These are phyloP conservation scores for Scheffersomyces coipomensis DNA, from an alignment of 805 yeast species.

Conservation along the genomic window DNA sequence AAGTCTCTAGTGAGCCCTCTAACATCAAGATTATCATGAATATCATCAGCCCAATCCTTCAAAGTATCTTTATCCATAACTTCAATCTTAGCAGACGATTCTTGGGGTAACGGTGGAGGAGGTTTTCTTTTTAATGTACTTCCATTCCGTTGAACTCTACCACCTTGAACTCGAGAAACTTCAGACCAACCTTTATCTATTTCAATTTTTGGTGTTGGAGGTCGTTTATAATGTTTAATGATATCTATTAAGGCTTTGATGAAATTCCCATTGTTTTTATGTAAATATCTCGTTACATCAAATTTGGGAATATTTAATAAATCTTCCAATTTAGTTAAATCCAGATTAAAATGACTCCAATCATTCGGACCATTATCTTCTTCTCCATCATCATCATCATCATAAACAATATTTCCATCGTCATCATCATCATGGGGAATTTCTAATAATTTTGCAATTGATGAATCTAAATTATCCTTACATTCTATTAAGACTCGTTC, in stretches of 20 bases:
- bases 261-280: slow-evolving; percentile 23
- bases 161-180: slow-evolving; percentile 19
- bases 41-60: too few relatives aligned
- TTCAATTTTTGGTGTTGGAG: neutral
- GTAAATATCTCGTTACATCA: slow-evolving; percentile 13
- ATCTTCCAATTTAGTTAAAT: slow-evolving; percentile 11
- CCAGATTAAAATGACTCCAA: slow-evolving; percentile 20
- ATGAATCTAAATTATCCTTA: neutral
- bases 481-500: neutral
- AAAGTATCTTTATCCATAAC: too few relatives aligned
- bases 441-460: neutral
- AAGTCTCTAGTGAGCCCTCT: too few relatives aligned
- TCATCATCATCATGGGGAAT: neutral
- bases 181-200: neutral
- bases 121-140: too few relatives aligned
- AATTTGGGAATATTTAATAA: neutral
- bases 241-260: slow-evolving; percentile 36
- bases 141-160: slow-evolving; percentile 33
- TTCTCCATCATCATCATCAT: slow-evolving; percentile 4
- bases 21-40: too few relatives aligned
- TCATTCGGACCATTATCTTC: slow-evolving; percentile 6
- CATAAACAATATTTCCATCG: neutral
- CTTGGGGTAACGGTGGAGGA: too few relatives aligned
- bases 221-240: slow-evolving; percentile 14
- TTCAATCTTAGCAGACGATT: too few relatives aligned